Conservation (phyloP, 1,284 basidiomycete species). For the Cutaneotrichosporon cavernicola region DNA sequence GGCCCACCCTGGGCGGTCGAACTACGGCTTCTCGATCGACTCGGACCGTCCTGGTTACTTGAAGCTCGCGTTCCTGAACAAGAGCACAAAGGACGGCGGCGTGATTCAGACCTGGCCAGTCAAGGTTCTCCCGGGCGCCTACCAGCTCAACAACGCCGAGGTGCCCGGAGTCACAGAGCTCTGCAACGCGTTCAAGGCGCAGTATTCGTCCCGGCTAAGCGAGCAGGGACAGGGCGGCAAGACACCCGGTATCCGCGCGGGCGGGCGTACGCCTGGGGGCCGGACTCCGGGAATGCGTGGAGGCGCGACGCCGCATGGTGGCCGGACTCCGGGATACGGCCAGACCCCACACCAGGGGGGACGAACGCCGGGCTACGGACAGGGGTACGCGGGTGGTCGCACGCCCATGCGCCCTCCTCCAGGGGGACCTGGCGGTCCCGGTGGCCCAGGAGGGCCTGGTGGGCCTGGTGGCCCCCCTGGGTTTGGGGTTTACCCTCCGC, state of each 20-base stretch:
- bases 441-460: background rate
- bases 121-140: constrained; percentile 83
- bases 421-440: background rate
- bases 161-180: constrained; percentile 85
- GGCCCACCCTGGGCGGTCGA: constrained; percentile 89
- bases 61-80: constrained; percentile 88
- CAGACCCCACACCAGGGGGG: constrained; percentile 7
- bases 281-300: constrained; percentile 63
- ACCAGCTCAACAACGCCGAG: constrained; percentile 80
- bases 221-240: constrained; percentile 62
- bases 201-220: constrained; percentile 56
- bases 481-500: background rate
- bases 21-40: constrained; percentile 95
- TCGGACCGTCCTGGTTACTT: constrained; percentile 88
- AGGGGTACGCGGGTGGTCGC: constrained; percentile 9
- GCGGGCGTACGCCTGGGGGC: constrained; percentile 57
- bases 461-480: background rate
- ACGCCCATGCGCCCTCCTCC: constrained; percentile 14
- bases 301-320: constrained; percentile 29
- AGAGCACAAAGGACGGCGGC: constrained; percentile 62
- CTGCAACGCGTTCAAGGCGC: constrained; percentile 93
- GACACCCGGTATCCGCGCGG: constrained; percentile 64
- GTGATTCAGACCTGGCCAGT: constrained; percentile 83
- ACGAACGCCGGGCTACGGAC: constrained; percentile 8
- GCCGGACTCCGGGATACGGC: constrained; percentile 9